Evolutionary conservation across 306 rosid genomes (phyloP), one percentile per base, ranked within the genome.

Genomic region (Begonia loranthoides): DNA sequence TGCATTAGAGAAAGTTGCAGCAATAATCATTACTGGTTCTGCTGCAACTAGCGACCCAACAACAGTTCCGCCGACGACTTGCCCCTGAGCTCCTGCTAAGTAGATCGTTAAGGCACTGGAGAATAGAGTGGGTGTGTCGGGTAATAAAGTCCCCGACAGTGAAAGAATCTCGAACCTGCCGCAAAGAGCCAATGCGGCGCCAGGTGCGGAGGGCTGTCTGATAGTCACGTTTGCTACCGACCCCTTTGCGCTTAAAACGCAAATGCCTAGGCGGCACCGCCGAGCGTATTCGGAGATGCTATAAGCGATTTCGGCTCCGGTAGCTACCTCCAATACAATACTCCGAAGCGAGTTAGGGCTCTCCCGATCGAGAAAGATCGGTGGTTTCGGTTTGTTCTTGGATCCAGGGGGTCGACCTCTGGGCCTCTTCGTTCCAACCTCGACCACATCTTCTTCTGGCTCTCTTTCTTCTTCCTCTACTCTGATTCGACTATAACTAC

Each of bases 381-480:
- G 99, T 1, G 95, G 99, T 64, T 83, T 92, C 0, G 93, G 96
- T 44, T 87, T 86, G 76, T 92, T 92, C 49, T 92, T 92, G 38
- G 99, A 92, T 48, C 99, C 99, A 0, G 99, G 82, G 8, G 99
- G 99, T 1, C 99, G 74, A 19, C 99, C 99, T 45, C 99, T 64
- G 10, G 96, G 96, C 45, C 99, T 64, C 1, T 94, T 72, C 17
- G 41, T 69, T 36, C 99, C 94, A 15, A 79, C 62, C 19, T 83
- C 96, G 0, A 92, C 93, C 0, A 93, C 96, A 0, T 96, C 99
- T 15, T 92, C 96, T 61, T 0, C 47, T n/a, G 47, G 6, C 9
- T 82, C 87, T 0, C 63, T 70, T 2, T 81, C 87, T 2, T 81
- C 88, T 0, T 87, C 87, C 83, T 9, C 61, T 56, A 9, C 36